Evolutionary conservation across 371 early-diverging fungal species (phyloP), one percentile per base, ranked within the genome.

Genomic region (Umbelopsis sp.): DNA sequence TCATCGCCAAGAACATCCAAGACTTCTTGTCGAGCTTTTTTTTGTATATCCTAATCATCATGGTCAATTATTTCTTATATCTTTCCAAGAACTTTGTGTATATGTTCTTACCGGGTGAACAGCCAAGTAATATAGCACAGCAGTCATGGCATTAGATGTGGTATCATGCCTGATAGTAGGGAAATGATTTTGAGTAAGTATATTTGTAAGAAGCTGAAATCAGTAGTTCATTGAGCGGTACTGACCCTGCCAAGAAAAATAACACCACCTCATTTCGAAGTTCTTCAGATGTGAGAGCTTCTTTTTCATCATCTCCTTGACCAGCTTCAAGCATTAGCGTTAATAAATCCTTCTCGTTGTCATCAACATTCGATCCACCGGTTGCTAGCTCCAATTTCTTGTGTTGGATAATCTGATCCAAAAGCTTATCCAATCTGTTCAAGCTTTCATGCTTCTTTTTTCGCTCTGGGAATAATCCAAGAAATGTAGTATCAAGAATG

Each of bases 301-400:
- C 73, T 37, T 78, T 38, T 32, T 85, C 83, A 52, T 78, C 82
- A 51, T 68, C 79, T 11, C 76, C 78, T 25, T 71, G 65, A 65
- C 79, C 81, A 53, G 77, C 72, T 69, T 85, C 82, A 50, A 87
- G 75, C 85, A 88, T 81, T 69, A 88, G 67, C 1, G 87, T 80
- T 41, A 87, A 72, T 63, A 86, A 66, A 44, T 87, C 87, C 10
- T 74, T 80, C 45, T 82, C 82, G 45, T 74, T 80, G 22, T 87
- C 86, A 3, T 62, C 66, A 2, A 57, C 20, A 20, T 50, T 45
- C 0, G 67, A 63, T 10, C 41, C 50, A 38, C 44, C 44, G 4
- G 25, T 75, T 68, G 24, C 72, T 72, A 20, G 81, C 67, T 70
- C 65, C 29, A 65, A 53, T 29, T 77, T 69, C 41, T 78, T 76